Conservation (phyloP, 768 basidiomycete genomes). For the Neoboletus brunneissimus region DNA sequence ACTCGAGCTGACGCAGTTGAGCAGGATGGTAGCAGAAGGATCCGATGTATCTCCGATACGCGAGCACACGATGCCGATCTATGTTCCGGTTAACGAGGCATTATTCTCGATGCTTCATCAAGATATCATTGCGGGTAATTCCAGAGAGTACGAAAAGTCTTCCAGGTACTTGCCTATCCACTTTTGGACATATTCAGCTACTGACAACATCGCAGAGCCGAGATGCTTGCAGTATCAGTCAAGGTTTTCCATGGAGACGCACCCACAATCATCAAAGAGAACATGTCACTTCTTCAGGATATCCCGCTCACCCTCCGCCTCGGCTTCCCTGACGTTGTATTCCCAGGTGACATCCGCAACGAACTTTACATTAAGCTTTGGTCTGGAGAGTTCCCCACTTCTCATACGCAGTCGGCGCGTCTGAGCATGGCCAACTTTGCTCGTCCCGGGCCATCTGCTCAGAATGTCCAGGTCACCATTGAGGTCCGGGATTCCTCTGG, state of each 20-base stretch:
- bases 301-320: conserved; percentile 81
- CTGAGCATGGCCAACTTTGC: conserved; percentile 56
- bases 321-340: conserved; percentile 95
- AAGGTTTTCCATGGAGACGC: conserved; percentile 87
- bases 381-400: conserved; percentile 80
- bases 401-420: conserved; percentile 53
- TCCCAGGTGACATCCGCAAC: conserved; percentile 88
- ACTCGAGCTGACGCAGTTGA: conserved; percentile 76
- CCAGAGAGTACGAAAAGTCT: conserved; percentile 80
- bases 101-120: conserved; percentile 93
- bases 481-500: conserved; percentile 82
- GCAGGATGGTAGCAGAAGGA: conserved; percentile 63
- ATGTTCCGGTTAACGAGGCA: conserved; percentile 75
- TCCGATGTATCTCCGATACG: conserved; percentile 59
- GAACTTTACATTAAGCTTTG: conserved; percentile 96
- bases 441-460: conserved; percentile 50
- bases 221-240: conserved; percentile 78
- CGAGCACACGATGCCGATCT: conserved; percentile 89
- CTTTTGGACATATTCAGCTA: neutral
- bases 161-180: conserved; percentile 51
- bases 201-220: conserved; percentile 55
- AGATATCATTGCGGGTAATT: conserved; percentile 80
- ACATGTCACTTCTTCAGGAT: conserved; percentile 78
- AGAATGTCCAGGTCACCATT: conserved; percentile 81
- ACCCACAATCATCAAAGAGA: conserved; percentile 71